Evolutionary conservation across 805 yeast species (phyloP).

Genomic region (Jamesozyma lodderae): DNA sequence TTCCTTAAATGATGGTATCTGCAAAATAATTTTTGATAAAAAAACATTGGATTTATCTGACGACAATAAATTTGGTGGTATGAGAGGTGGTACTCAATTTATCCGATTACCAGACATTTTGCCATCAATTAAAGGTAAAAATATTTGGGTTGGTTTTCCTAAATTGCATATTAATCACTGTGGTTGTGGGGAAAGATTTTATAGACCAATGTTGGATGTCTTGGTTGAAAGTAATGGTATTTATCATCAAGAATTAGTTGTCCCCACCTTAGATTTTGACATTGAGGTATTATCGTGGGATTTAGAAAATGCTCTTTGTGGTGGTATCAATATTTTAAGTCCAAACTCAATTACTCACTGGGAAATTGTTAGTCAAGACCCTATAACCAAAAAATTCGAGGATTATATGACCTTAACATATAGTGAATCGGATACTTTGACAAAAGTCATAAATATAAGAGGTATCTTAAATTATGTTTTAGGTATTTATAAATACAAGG

Average conservation of each 20-base stretch:
- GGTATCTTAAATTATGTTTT: constrained; percentile 33
- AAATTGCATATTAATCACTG: constrained; percentile 12
- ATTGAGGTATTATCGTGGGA: constrained; percentile 14
- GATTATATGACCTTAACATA: constrained; percentile 35
- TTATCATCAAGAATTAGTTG: constrained; percentile 14
- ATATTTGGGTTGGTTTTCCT: constrained; percentile 19
- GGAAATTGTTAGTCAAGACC: constrained; percentile 13
- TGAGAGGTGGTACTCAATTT: constrained; percentile 20
- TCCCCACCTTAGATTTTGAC: constrained; percentile 12
- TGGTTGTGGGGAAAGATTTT: constrained; percentile 14
- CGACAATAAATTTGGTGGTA: constrained; percentile 9
- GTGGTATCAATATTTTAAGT: constrained; percentile 9
- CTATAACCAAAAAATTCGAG: constrained; percentile 14
- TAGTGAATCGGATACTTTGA: constrained; percentile 34
- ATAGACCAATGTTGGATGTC: constrained; percentile 15
- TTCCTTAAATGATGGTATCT: constrained; percentile 15
- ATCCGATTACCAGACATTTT: constrained; percentile 12
- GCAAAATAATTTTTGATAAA: constrained; percentile 12
- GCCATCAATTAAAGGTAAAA: constrained; percentile 11
- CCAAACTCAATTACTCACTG: constrained; percentile 16
- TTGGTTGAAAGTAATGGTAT: constrained; percentile 13
- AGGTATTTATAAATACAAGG: constrained; percentile 23
- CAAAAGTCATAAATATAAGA: constrained; percentile 29
- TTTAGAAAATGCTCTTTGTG: constrained; percentile 9
- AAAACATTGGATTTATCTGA: constrained; percentile 7